A percentile compares a stretch with the other conserved stretches of the same genome.
Conservation (phyloP, 2,329 filamentous ascomycete genomes). For the Madurella fahalii region DNA sequence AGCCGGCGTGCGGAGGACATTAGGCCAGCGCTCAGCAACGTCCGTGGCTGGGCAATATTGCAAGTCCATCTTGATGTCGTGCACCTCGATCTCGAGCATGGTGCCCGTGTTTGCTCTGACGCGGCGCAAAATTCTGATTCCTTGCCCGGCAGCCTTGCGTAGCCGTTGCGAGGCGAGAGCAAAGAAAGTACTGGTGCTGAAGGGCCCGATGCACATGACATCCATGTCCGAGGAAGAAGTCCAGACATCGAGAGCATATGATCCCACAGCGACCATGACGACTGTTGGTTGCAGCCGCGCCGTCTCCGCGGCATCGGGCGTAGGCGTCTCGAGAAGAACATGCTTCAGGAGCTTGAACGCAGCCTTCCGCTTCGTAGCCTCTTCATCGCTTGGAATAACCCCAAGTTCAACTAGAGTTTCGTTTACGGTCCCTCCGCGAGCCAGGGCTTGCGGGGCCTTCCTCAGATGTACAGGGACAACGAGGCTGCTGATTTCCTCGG, state of each 20-base stretch:
- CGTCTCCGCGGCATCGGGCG: conserved; percentile 5
- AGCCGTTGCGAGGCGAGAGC: conserved; percentile 53
- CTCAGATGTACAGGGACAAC: conserved; percentile 34
- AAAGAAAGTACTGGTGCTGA: conserved; percentile 60
- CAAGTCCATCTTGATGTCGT: conserved; percentile 56
- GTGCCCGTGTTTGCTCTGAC: conserved; percentile 56
- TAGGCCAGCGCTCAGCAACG: conserved; percentile 51
- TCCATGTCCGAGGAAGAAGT: conserved; percentile 59
- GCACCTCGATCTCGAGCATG: conserved; percentile 61
- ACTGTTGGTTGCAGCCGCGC: conserved; percentile 32
- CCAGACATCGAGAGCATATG: conserved; percentile 61
- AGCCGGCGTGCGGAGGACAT: conserved; percentile 43
- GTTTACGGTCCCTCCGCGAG: conserved; percentile 34
- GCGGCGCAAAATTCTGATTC: conserved; percentile 50
- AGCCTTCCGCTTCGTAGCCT: conserved; percentile 38
- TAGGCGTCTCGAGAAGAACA: conserved; percentile 35
- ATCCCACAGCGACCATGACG: conserved; percentile 59
- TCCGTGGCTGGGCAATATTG: conserved; percentile 60
- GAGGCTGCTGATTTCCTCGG: conserved; percentile 24
- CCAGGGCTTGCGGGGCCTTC: conserved; percentile 30
- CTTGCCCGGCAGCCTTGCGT: conserved; percentile 40
- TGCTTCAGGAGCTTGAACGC: conserved; percentile 45
- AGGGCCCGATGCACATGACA: conserved; percentile 60
- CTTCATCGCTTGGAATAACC: conserved; percentile 45
- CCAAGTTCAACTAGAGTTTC: conserved; percentile 34